These are phyloP conservation scores for Fusarium clavum DNA, from an alignment of 2,329 filamentous ascomycete genomes.

Conservation along the genomic window DNA sequence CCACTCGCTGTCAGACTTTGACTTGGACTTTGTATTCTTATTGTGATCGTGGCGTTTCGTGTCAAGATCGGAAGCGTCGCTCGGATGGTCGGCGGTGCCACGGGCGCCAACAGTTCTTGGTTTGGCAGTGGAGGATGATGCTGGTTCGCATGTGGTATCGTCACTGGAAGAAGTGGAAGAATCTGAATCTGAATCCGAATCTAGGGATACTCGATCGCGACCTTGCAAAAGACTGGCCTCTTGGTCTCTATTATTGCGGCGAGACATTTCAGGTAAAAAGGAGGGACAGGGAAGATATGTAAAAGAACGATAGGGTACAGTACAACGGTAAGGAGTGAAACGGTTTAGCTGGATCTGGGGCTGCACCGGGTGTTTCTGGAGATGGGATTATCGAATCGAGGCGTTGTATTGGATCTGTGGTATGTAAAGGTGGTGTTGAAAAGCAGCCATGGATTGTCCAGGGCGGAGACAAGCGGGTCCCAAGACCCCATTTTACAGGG, in stretches of 20 bases:
- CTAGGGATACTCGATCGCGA: constrained; percentile 30
- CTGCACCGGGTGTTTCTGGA: constrained; percentile 26
- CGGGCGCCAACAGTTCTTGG: constrained; percentile 44
- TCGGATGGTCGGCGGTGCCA: constrained; percentile 43
- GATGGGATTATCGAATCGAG: constrained; percentile 29
- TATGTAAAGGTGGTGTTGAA: constrained; percentile 42
- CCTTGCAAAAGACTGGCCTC: constrained; percentile 39
- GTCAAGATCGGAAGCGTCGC: constrained; percentile 47
- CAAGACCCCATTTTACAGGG: constrained; percentile 39
- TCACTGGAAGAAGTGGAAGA: constrained; percentile 36
- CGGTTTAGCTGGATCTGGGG: constrained; percentile 27
- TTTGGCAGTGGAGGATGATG: constrained; percentile 36
- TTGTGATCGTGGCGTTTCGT: constrained; percentile 50
- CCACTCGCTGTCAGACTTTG: constrained; percentile 47
- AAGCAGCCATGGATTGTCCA: constrained; percentile 35
- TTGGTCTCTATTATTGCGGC: constrained; percentile 36
- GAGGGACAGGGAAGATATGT: constrained; percentile 8
- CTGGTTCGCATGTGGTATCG: constrained; percentile 47
- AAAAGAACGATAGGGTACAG: constrained; percentile 22
- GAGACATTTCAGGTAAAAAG: constrained; percentile 38
- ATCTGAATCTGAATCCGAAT: constrained; percentile 18
- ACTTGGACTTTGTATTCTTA: constrained; percentile 46
- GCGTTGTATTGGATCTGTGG: constrained; percentile 37
- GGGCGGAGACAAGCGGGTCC: constrained; percentile 37
- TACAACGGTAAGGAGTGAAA: constrained; percentile 25